Evolutionary conservation across 164 flowering plant genomes (phyloP), one percentile per base, ranked within the genome.

Genomic region (Malania oleifera): DNA sequence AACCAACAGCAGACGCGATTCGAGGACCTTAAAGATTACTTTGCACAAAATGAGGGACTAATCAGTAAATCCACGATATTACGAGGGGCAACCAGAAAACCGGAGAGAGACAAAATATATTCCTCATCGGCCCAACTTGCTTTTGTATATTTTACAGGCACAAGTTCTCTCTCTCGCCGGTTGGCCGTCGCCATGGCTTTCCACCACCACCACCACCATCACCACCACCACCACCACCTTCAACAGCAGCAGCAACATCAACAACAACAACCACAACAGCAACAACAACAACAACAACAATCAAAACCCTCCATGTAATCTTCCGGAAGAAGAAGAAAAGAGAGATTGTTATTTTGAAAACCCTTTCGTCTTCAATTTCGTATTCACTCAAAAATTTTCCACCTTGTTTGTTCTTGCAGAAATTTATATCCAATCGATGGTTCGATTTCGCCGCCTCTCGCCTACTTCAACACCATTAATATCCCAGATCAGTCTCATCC

Each of bases 401-500:
- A n/a, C 44, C 24, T 44, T 52, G 9, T 51, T 38, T 18, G 54
- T 60, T 62, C 8, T 23, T 50, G 5, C 78, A 91, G 96, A 54
- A 81, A 80, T 52, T 51, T 83, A 22, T 69, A 73, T 61, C 48
- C 74, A 37, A 56, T 68, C 31, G 86, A 90, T 28, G 80, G 76
- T 50, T 82, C 79, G 74, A 74, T 80, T 66, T 62, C 81, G 13
- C 65, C 67, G 55, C 75, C 66, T 39, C 68, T 74, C 22, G 61
- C 76, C 40, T 80, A 56, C 67, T 72, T 60, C 70, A 73, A 63
- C 58, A 49, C 71, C 27, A 46, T 61, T 10, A 74, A 64, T 69
- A 60, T 78, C 55, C 67, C 67, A 24, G 89, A 88, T 74, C 87
- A 79, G 55, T 50, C 87, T 54, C 85, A 78, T 59, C 78, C 77